Base-by-base conservation (phyloP, 495 filamentous ascomycete species). In the Neohortaea acidophila region DNA sequence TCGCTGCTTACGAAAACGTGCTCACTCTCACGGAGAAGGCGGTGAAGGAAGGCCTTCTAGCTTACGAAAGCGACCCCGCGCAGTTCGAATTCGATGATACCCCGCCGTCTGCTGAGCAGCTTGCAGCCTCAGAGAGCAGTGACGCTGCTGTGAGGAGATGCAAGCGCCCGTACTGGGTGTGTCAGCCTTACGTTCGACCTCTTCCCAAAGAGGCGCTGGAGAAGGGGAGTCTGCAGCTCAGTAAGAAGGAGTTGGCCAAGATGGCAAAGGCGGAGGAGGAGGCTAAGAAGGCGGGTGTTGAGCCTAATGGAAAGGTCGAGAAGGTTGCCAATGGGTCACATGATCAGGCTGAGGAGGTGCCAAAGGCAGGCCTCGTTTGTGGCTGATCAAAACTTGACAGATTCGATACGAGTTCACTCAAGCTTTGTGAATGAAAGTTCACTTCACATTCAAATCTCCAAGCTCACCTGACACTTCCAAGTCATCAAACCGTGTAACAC, bases 171-270 rank as follows among this genome's bases (percentile, higher is more conserved):
- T 94, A 75, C 69, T 99, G 86, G 81, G 64, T 94, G 3, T 87
- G 81, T 30, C 89, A 99, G 60, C 84, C 89, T 2, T 81, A 94
- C 48, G 67, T 94, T 2, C 65, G 89, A 21, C 86, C 85, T 25
- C 51, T 93, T 51, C 89, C 89, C 0, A 81, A 82, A 50, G 87
- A 96, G 60, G 89, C 89, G 13, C 43, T 87, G 39, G 73, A 74
- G 48, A 83, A 78, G 49, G 89, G 89, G 2, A 75, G 76, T 26
- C 64, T 94, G 51, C 70, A 63, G 36, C 54, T 73, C 26, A 80
- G 74, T 49, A 76, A 73, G 53, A 70, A 71, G 43, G 63, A 63
- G 35, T 59, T 49, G 55, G 48, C 37, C 43, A 55, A 43, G 48
- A 22, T 62, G 23, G 55, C 53, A 47, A 49, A 48, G 47, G 58